Base-by-base conservation (phyloP, 129 eudicot genomes). In the Escallonia rubra region DNA sequence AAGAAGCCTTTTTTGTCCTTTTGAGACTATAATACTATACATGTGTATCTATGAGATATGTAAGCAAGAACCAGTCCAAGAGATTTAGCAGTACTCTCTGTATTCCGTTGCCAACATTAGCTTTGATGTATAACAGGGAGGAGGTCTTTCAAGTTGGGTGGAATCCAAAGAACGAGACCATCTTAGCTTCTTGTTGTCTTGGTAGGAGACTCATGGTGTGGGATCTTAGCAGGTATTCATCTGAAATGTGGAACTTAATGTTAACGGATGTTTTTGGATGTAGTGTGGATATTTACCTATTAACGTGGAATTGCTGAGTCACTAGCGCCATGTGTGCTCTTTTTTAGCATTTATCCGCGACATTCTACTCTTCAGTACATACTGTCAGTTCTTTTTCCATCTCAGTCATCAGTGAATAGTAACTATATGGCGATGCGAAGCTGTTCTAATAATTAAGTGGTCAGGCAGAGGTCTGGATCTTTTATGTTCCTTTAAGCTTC, bases 101-200 rank as follows among this genome's bases (percentile, higher is more conserved):
- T 45, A 4, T 41, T 40, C 11, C 64, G 12, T 60, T 0, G 41
- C 10, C 46, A 43, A 16, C 12, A 23, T 55, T 61, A 39, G 16
- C 59, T 66, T 14, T 66, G 44, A 52, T 66, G 63, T 47, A 5
- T 42, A 41, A 66, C 84, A 92, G 95, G 79, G 98, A 93, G 80
- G 95, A 86, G 77, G 98, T 93, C 67, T 89, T 93, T 82, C 98
- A 89, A 65, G 98, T 93, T 74, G 98, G 98, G 38, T 93, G 98
- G 98, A 89, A 77, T 75, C 98, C 96, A 10, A 86, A 82, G 74
- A 86, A 86, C 46, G 98, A 93, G 79, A 86, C 98, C 43, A 84
- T 93, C 57, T 72, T 93, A 74, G 96, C 98, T 65, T 93, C 98
- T 61, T 93, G 96, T 61, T 93, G 98, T 73, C 91, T 93, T 77